Percentiles rank a stretch among this genome's conserved stretches.
phyloP scores from a whole-genome alignment of 192 early-diverging fungal species.

The Jimgerdemannia flammicorona region DNA sequence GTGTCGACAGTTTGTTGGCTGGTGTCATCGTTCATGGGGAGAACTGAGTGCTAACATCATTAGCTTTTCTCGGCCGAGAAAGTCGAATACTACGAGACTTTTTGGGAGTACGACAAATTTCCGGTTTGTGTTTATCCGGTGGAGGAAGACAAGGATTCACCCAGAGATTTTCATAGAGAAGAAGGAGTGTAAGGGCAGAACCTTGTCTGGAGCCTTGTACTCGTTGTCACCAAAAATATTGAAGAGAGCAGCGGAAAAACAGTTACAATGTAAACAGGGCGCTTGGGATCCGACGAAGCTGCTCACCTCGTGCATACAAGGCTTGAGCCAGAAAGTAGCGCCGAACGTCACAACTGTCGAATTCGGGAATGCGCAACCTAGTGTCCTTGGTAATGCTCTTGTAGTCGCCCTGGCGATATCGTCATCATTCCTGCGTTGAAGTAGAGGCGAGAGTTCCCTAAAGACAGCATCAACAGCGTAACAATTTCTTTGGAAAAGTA shows the following conservation, averaged over 20 bases:
- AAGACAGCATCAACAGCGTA: background rate
- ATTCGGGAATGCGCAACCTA: background rate
- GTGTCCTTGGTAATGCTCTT: background rate
- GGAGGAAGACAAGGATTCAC: background rate
- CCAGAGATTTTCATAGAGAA: background rate
- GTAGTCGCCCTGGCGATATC: background rate
- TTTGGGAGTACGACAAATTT: background rate
- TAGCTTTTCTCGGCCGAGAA: background rate
- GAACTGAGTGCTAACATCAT: background rate
- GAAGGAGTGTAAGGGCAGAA: background rate
- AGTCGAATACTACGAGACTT: background rate
- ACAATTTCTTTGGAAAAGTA: background rate
- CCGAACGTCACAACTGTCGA: background rate
- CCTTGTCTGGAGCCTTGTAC: background rate
- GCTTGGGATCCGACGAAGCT: background rate
- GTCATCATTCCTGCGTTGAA: background rate
- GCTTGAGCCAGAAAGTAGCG: background rate
- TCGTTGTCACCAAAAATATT: background rate
- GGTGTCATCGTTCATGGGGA: background rate
- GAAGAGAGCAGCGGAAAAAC: background rate
- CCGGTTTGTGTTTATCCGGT: background rate
- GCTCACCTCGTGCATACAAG: background rate
- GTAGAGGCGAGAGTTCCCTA: background rate
- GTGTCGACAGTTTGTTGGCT: background rate
- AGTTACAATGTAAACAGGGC: background rate